These are phyloP conservation scores for Tylopilus plumbeoviolaceoides DNA, from an alignment of 768 basidiomycete genomes.

Conservation along the genomic window DNA sequence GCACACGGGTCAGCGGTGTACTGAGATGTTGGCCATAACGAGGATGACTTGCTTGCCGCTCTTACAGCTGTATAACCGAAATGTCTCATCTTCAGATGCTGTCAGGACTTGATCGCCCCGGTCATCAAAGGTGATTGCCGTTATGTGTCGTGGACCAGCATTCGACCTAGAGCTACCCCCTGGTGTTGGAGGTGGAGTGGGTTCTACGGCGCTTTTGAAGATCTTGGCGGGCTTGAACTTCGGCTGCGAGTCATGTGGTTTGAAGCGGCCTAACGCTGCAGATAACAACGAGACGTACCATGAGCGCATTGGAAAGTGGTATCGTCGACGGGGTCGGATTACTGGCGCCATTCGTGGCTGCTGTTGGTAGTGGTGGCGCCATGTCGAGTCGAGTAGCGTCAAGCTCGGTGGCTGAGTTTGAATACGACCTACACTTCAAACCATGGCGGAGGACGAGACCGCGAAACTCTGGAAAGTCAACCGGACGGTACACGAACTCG, in stretches of 20 bases:
- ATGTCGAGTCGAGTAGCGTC: slow-evolving; percentile 25
- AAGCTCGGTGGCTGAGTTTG: slow-evolving; percentile 48
- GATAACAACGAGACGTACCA: slow-evolving; percentile 37
- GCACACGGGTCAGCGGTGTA: slow-evolving; percentile 27
- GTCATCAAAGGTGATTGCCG: slow-evolving; percentile 88
- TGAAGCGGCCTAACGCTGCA: not conserved
- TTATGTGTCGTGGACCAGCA: slow-evolving; percentile 67
- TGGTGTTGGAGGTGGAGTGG: slow-evolving; percentile 45
- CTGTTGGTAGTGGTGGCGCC: slow-evolving; percentile 38
- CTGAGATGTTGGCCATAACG: slow-evolving; percentile 12
- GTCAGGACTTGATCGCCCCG: slow-evolving; percentile 83
- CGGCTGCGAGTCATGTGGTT: slow-evolving; percentile 37
- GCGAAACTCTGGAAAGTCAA: slow-evolving; percentile 95
- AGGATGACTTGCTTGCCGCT: slow-evolving; percentile 82
- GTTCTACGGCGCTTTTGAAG: slow-evolving; percentile 75
- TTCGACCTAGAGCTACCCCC: slow-evolving; percentile 34
- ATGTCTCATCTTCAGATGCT: slow-evolving; percentile 88
- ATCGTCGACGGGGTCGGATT: slow-evolving; percentile 32
- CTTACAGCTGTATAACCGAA: slow-evolving; percentile 84
- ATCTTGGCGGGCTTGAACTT: slow-evolving; percentile 88
- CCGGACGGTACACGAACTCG: slow-evolving; percentile 93
- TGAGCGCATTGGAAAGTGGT: slow-evolving; percentile 43
- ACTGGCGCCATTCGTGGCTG: slow-evolving; percentile 31
- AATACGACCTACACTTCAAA: slow-evolving; percentile 36
- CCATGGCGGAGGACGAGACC: slow-evolving; percentile 77